Evolutionary conservation across 768 basidiomycete genomes (phyloP), one percentile per base, ranked within the genome.

Genomic region (Pleurotus citrinopileatus): DNA sequence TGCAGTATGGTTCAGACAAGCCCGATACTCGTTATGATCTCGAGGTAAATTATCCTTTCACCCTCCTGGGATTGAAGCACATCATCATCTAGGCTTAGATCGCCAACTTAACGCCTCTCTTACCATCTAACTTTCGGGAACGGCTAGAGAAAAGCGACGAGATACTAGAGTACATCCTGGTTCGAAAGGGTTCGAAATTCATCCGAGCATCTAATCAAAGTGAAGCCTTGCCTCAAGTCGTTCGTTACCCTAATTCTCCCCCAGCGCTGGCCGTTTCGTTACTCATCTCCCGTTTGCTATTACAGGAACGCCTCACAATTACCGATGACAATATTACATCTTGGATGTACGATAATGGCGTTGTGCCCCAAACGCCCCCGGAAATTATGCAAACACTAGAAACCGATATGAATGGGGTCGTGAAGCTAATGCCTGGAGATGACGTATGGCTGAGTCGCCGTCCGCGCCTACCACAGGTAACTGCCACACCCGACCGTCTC

Each of bases 1-100:
- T 61, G 19, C 57, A 94, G 89, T 97, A 86, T 76, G 94, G 94
- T 12, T 91, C 91, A 54, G 94, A 97, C 70, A 97, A 97, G 73
- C 95, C 95, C 42, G 95, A 98, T 70, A 86, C 86, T 52, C 82
- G 94, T 53, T 94, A 93, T 71, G 82, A 81, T 53, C 78, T 95
- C 59, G 86, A 95, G 85, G 94, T 94, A 55, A 44, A 62, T 55
- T 43, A 51, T 52, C 48, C 44, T 59, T 53, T 45, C 50, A 34
- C 42, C 46, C 42, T 48, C 34, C 23, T 27, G 13, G 37, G 51
- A 58, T 55, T 55, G 55, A 54, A 54, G 44, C 59, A 47, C 57
- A 32, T 59, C 60, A 57, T 52, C 59, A 48, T 40, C 46, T 57
- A 47, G 57, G 37, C 29, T 56, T 46, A 82, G 80, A 80, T 82